Evolutionary conservation across 1,284 basidiomycete species (phyloP).

Genomic region (Ganoderma meredithae): DNA sequence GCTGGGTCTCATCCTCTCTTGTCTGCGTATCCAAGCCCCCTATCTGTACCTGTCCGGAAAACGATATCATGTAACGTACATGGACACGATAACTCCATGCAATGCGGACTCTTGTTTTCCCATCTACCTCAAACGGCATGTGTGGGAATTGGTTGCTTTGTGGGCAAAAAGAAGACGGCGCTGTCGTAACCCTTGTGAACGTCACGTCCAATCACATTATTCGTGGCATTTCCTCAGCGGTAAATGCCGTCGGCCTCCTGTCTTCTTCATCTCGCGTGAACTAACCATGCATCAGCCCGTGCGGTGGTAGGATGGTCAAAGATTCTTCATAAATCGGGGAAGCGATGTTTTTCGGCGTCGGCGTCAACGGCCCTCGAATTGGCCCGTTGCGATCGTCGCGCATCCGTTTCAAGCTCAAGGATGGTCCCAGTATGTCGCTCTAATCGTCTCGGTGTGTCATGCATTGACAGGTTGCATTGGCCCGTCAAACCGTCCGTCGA

Average conservation of each 20-base stretch:
- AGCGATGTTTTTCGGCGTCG: not conserved
- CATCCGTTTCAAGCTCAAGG: not conserved
- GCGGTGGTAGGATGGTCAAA: constrained; percentile 1
- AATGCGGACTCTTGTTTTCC: not conserved
- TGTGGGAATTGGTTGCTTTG: not conserved
- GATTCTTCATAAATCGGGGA: not conserved
- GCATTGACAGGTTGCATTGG: not conserved
- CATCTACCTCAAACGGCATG: not conserved
- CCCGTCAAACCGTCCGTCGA: not conserved
- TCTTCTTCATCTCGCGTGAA: not conserved
- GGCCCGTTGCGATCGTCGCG: not conserved
- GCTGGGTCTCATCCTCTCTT: not conserved
- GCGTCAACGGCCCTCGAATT: not conserved
- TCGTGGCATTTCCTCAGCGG: not conserved
- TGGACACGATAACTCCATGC: not conserved
- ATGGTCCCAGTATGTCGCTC: not conserved
- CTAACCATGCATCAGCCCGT: constrained; percentile 7
- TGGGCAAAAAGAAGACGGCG: not conserved
- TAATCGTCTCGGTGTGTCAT: not conserved
- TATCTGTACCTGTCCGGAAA: not conserved
- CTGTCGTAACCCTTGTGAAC: not conserved
- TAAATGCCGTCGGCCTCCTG: not conserved
- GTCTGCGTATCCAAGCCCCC: not conserved
- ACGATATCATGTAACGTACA: not conserved
- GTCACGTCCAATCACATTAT: not conserved